Percentiles rank a stretch among this genome's conserved stretches.
Conservation (phyloP, 179 eudicot species). For the Beta lomatogona region DNA sequence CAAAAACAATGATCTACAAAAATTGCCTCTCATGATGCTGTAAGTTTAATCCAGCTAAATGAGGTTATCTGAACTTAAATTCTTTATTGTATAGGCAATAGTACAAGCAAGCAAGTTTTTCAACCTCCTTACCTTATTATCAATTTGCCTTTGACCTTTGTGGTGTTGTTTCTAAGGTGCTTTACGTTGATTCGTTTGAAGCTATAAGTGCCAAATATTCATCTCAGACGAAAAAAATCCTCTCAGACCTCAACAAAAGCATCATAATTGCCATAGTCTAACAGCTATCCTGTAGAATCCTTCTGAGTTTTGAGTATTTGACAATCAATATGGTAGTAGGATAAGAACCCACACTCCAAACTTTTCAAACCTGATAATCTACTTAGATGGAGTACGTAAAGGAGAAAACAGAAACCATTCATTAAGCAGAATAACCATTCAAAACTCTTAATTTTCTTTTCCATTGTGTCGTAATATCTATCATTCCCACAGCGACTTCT, state of each 20-base stretch:
- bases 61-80: too few relatives aligned
- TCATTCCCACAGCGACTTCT: neutral
- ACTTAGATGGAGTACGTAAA: neutral
- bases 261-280: neutral
- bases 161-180: neutral
- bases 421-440: neutral
- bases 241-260: neutral
- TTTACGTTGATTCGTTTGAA: neutral
- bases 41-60: neutral
- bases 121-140: neutral
- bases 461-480: neutral
- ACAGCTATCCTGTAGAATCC: neutral
- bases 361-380: neutral
- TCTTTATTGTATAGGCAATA: neutral
- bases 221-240: neutral
- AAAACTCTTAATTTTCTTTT: neutral
- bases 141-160: neutral
- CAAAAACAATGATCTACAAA: neutral
- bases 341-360: neutral
- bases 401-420: neutral
- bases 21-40: neutral
- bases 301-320: neutral
- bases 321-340: neutral
- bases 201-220: neutral
- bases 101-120: constrained; percentile 12